Evolutionary conservation across 495 filamentous ascomycete species (phyloP), one percentile per base, ranked within the genome.

Genomic region (Echria macrotheca): DNA sequence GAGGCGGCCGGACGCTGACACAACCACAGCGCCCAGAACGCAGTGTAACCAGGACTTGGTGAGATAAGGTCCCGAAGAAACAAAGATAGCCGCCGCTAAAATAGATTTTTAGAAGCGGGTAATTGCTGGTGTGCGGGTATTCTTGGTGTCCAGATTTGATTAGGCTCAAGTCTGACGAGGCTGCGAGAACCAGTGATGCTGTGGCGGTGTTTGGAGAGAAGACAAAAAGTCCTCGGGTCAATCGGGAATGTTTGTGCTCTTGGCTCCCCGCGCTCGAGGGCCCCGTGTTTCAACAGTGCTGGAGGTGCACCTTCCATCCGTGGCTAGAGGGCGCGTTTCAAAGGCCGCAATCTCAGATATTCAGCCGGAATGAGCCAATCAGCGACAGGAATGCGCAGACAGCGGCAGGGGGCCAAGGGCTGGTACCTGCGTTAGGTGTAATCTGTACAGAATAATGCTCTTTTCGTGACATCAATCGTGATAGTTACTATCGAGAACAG

Each of bases 231-330:
- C n/a, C n/a, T n/a, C n/a, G n/a, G n/a, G n/a, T n/a, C n/a, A n/a
- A n/a, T n/a, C n/a, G n/a, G n/a, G n/a, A n/a, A n/a, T n/a, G n/a
- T n/a, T n/a, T n/a, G n/a, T n/a, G n/a, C n/a, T n/a, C n/a, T n/a
- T n/a, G n/a, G n/a, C n/a, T n/a, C n/a, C n/a, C n/a, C n/a, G n/a
- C n/a, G n/a, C n/a, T n/a, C n/a, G n/a, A n/a, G n/a, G n/a, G 15
- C 19, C 44, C 29, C 25, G 44, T 36, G 44, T 46, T 46, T 46
- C 44, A 46, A 46, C 44, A 18, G 28, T 26, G 18, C 41, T n/a
- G 19, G 23, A 18, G 24, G 18, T 17, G 23, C 24, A 22, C 44
- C 31, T 8, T 46, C 31, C 31, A 46, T 19, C 19, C 19, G 38
- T 41, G 38, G 38, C 19, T 41, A 23, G 19, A 33, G 23, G 24